Percentiles rank a stretch among this genome's conserved stretches.
Evolutionary conservation across 768 basidiomycete species (phyloP).

Genomic region (Boletus reticulatus): DNA sequence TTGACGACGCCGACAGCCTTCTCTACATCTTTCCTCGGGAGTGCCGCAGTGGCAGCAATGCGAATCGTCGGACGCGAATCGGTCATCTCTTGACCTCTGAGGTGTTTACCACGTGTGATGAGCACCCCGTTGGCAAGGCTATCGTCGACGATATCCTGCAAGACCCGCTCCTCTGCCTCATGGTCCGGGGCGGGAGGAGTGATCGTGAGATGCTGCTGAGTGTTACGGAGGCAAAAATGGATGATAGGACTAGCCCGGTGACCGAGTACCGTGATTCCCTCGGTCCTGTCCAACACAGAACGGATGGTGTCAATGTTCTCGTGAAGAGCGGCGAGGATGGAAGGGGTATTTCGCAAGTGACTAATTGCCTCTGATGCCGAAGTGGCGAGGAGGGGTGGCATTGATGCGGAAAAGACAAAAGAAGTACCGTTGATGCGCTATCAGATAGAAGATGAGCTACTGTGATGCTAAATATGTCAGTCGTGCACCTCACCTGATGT

Average conservation of each 20-base stretch:
- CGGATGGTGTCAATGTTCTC: slow-evolving; percentile 80
- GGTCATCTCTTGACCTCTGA: slow-evolving; percentile 79
- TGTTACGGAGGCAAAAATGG: slow-evolving; percentile 66
- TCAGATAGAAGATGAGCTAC: not conserved
- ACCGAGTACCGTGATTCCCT: slow-evolving; percentile 80
- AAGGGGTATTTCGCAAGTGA: slow-evolving; percentile 71
- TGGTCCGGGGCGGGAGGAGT: slow-evolving; percentile 43
- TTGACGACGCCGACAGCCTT: slow-evolving; percentile 79
- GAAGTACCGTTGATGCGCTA: slow-evolving; percentile 95
- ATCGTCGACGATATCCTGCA: slow-evolving; percentile 95
- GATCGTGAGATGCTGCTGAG: slow-evolving; percentile 19
- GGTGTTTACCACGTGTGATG: slow-evolving; percentile 77
- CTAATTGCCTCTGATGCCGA: slow-evolving; percentile 85
- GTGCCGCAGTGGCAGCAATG: slow-evolving; percentile 72
- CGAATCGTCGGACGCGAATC: slow-evolving; percentile 85
- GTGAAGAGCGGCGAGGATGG: slow-evolving; percentile 71
- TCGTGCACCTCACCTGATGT: slow-evolving; percentile 63
- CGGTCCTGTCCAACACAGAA: slow-evolving; percentile 75
- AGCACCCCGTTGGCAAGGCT: slow-evolving; percentile 77
- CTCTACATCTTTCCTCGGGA: slow-evolving; percentile 90
- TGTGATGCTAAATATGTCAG: not conserved
- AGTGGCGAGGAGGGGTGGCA: slow-evolving; percentile 88
- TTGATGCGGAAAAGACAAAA: slow-evolving; percentile 94
- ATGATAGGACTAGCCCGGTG: slow-evolving; percentile 86
- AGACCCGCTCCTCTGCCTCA: slow-evolving; percentile 67